Conservation (phyloP, 805 yeast species). For the Lachancea quebecensis region DNA sequence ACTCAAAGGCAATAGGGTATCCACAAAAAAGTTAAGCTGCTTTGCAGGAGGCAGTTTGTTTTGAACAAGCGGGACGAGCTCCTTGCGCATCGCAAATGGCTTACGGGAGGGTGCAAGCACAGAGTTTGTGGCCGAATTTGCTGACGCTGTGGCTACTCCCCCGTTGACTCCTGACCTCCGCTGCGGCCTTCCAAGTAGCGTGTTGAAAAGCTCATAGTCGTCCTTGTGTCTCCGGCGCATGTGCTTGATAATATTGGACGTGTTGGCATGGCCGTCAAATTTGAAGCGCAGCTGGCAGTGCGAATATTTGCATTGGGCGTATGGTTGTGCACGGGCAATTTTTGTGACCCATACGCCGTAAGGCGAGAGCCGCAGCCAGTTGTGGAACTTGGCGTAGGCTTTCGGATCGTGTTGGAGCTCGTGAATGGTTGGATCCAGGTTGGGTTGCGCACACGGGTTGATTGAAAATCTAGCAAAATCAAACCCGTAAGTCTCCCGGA, state of each 20-base stretch:
- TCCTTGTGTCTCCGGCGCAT: constrained; percentile 9
- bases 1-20: constrained; percentile 9
- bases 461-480: constrained; percentile 11
- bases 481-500: constrained; percentile 9
- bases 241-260: constrained; percentile 12
- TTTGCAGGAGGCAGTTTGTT: constrained; percentile 7
- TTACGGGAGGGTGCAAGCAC: constrained; percentile 2
- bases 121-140: background rate
- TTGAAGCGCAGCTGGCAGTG: constrained; percentile 10
- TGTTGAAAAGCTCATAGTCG: constrained; percentile 11
- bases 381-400: constrained; percentile 7
- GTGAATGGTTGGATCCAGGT: constrained; percentile 4
- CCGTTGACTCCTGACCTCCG: background rate
- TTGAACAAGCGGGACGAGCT: constrained; percentile 7
- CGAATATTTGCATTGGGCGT: constrained; percentile 11
- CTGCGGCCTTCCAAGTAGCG: constrained; percentile 1
- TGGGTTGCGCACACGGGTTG: constrained; percentile 11
- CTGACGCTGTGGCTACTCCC: background rate
- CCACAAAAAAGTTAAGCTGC: constrained; percentile 11
- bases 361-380: constrained; percentile 13
- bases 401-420: constrained; percentile 3
- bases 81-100: constrained; percentile 9
- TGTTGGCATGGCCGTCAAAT: constrained; percentile 11
- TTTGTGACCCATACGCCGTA: constrained; percentile 15
- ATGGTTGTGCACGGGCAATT: constrained; percentile 9